Base-by-base conservation (phyloP, 768 basidiomycete species). In the Xanthoconium purpureum region DNA sequence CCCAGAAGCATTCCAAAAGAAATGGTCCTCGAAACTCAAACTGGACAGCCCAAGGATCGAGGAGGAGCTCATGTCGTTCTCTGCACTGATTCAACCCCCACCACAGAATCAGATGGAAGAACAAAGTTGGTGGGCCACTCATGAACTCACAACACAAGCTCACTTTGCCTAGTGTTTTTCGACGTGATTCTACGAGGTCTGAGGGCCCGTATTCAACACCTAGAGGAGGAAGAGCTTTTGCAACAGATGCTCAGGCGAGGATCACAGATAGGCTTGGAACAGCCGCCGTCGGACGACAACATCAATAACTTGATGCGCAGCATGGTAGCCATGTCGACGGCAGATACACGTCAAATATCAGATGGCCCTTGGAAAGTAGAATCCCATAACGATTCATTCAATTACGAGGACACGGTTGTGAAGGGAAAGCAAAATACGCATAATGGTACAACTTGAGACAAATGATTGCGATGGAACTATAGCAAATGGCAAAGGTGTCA, bases 221-320 rank as follows among this genome's bases (percentile, higher is more conserved):
- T 80, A n/a, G 76, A 80, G 49, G 76, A 79, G 46, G 73, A 81
- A 55, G 77, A 77, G 46, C 64, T 70, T 36, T 71, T 80, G 48
- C 78, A 78, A 53, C 74, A 73, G 39, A 68, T 69, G 36, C 61
- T 75, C 33, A 68, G 73, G 47, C 71, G 69, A 43, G 72, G 73
- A 35, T 72, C 76, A 8, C 72, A 65, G 45, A 68, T 75, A 29
- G 67, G 68, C 28, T 63, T 68, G 38, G 76, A 76, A 35, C 70
- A 63, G 13, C 60, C 68, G 14, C 73, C 77, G 5, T 74, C 73
- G 12, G 65, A 74, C 17, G 61, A 68, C 40, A 71, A 75, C 50
- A 62, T 80, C 44, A 76, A 77, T 56, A 63, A 55, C 9, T 67
- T 80, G 56, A 75, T 80, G 74, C 71, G 66, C 35, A 73, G 71